Base-by-base conservation (phyloP, 2,329 filamentous ascomycete species). In the Orbilia blumenaviensis region DNA sequence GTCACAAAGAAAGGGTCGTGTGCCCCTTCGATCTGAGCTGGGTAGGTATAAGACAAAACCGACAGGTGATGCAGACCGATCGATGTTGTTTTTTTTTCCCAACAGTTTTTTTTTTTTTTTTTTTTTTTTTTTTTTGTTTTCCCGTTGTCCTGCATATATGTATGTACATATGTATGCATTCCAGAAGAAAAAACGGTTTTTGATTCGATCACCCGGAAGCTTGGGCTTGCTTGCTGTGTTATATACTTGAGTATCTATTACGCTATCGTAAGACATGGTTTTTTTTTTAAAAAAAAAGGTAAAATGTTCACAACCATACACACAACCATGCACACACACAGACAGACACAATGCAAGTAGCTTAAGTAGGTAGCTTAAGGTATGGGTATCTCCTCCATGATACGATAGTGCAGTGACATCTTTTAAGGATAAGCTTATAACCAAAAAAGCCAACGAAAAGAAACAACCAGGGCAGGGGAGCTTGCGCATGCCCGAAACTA, bases 211-310 rank as follows among this genome's bases (percentile, higher is more conserved):
- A n/a, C 66, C 66, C 56, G 61, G 44, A 46, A 23, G 38, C 23
- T 10, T 16, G 42, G n/a, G n/a, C n/a, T n/a, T n/a, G n/a, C n/a
- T n/a, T n/a, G n/a, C n/a, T n/a, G n/a, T n/a, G n/a, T n/a, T n/a
- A n/a, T 21, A 23, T 44, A 34, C 29, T 23, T 52, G 32, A 14
- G 32, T 48, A 50, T 38, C 54, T 54, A 74, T 66, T 66, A 74
- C 69, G 62, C 52, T 52, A 74, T 74, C 52, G 44, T 62, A 66
- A 74, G 69, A 74, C 62, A 56, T 27, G 27, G 54, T 60, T 48
- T 42, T 34, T n/a, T n/a, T n/a, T n/a, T n/a, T n/a, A n/a, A n/a
- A n/a, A n/a, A n/a, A 29, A 48, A 54, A 62, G 8, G 23, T 46
- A 61, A 62, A 54, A n/a, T 23, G 21, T 9, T n/a, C n/a, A n/a